phyloP scores from a whole-genome alignment of 1,139 yeast genomes.

The Nakaseomyces sp. region DNA sequence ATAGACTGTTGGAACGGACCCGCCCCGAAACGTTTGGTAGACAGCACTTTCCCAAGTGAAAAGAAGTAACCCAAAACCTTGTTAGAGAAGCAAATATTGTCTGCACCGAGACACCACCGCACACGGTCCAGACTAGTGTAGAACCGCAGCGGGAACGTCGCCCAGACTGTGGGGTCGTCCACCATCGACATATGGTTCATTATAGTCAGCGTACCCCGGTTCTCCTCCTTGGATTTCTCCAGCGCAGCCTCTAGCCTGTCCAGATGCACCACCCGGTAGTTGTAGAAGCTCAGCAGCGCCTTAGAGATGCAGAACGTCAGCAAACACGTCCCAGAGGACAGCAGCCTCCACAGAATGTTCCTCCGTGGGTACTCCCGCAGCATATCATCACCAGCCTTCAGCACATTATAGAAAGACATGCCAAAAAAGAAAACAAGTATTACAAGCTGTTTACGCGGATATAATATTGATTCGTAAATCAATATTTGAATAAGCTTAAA shows the following conservation, averaged over 20 bases:
- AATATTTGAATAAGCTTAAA: no score
- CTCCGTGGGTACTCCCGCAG: constrained; percentile 55
- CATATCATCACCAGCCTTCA: constrained; percentile 67
- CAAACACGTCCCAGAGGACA: constrained; percentile 63
- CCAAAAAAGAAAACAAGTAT: no score
- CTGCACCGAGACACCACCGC: constrained; percentile 94
- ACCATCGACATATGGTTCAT: constrained; percentile 95
- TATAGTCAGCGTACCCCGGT: constrained; percentile 71
- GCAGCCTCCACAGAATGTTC: constrained; percentile 51
- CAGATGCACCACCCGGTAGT: constrained; percentile 51
- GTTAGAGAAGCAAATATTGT: constrained; percentile 75
- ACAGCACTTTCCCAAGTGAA: constrained; percentile 76
- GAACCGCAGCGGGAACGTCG: constrained; percentile 67
- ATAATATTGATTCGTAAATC: no score
- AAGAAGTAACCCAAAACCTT: constrained; percentile 52
- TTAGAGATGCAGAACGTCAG: constrained; percentile 61
- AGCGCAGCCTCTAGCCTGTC: constrained; percentile 59
- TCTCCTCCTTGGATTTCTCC: constrained; percentile 51
- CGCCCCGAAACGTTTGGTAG: constrained; percentile 79
- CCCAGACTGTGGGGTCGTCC: constrained; percentile 91
- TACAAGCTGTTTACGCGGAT: no score
- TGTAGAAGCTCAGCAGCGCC: constrained; percentile 52
- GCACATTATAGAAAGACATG: constrained; percentile 70
- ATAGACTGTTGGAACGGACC: constrained; percentile 90
- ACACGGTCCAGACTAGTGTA: constrained; percentile 57